phyloP scores from a whole-genome alignment of 371 early-diverging fungal genomes.

The Caulochytrium protostelioides region DNA sequence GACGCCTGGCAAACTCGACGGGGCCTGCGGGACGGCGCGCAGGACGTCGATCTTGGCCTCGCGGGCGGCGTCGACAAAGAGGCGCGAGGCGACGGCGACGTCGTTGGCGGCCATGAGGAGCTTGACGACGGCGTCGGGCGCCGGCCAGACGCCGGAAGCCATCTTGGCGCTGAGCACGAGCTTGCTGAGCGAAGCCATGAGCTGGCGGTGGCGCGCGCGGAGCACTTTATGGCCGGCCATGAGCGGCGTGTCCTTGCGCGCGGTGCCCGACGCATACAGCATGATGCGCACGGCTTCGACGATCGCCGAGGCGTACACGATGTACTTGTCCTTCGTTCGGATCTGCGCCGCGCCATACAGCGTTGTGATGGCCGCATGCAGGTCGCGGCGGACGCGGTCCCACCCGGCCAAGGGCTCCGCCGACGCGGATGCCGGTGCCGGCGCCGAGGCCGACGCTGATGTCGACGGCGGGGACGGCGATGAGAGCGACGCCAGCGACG shows the following conservation, averaged over 20 bases:
- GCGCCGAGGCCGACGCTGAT: no score
- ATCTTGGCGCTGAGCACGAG: slow-evolving; percentile 57
- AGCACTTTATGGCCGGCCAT: slow-evolving; percentile 16
- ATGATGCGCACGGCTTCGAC: slow-evolving; percentile 64
- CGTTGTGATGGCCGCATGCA: no score
- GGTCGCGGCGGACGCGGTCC: no score
- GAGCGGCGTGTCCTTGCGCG: slow-evolving; percentile 13
- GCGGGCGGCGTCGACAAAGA: slow-evolving; percentile 53
- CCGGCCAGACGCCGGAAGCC: slow-evolving; percentile 59
- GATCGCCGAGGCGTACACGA: slow-evolving; percentile 25
- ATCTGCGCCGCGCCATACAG: no score
- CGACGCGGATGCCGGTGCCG: no score
- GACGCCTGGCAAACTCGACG: no score
- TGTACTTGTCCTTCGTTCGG: slow-evolving; percentile 12
- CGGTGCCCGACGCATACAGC: slow-evolving; percentile 18
- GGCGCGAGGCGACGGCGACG: slow-evolving; percentile 44
- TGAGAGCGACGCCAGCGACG: no score
- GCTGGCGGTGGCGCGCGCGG: slow-evolving; percentile 38
- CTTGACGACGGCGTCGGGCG: slow-evolving; percentile 25
- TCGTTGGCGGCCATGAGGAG: slow-evolving; percentile 33
- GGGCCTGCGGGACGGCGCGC: no score
- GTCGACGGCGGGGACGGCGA: no score
- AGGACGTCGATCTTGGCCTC: slow-evolving; percentile 18
- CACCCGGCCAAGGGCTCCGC: no score
- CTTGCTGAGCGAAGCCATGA: slow-evolving; percentile 60